A percentile compares a stretch with the other conserved stretches of the same genome.
phyloP scores from a whole-genome alignment of 1,139 yeast species.

The Petasospora rhodanensis region DNA sequence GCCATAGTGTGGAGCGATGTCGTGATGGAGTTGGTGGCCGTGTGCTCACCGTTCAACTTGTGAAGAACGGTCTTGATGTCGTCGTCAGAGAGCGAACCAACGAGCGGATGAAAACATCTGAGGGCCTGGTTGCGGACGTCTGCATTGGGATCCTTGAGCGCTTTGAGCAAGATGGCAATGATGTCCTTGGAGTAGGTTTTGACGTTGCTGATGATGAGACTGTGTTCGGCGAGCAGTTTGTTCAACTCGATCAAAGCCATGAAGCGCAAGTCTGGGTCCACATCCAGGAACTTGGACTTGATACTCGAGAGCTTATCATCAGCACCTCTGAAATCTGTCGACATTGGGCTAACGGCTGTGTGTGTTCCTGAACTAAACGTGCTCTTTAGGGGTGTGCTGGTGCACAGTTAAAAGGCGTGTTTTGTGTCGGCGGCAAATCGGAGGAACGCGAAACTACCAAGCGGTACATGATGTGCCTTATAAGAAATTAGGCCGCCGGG shows the following conservation, averaged over 20 bases:
- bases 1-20: conserved; percentile 70
- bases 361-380: too few relatives aligned
- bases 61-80: conserved; percentile 24
- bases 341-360: too few relatives aligned
- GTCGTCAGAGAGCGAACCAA: conserved; percentile 29
- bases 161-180: conserved; percentile 45
- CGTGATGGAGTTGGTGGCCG: conserved; percentile 41
- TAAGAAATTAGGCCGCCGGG: too few relatives aligned
- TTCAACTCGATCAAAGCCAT: conserved; percentile 83
- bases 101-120: conserved; percentile 47
- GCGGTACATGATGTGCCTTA: too few relatives aligned
- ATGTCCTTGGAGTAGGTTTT: conserved; percentile 31
- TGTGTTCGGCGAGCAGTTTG: conserved; percentile 38
- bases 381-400: too few relatives aligned
- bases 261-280: conserved; percentile 80
- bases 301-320: conserved; percentile 55
- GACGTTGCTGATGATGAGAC: conserved; percentile 28
- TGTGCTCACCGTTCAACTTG: conserved; percentile 29
- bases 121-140: conserved; percentile 82
- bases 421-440: too few relatives aligned
- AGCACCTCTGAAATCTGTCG: conserved; percentile 41
- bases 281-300: conserved; percentile 54
- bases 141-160: conserved; percentile 60
- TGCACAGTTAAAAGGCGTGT: too few relatives aligned
- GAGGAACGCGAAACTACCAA: too few relatives aligned